Percentiles rank a stretch among this genome's conserved stretches.
Conservation (phyloP, 805 yeast species). For the Wickerhamomyces strasburgensis region DNA sequence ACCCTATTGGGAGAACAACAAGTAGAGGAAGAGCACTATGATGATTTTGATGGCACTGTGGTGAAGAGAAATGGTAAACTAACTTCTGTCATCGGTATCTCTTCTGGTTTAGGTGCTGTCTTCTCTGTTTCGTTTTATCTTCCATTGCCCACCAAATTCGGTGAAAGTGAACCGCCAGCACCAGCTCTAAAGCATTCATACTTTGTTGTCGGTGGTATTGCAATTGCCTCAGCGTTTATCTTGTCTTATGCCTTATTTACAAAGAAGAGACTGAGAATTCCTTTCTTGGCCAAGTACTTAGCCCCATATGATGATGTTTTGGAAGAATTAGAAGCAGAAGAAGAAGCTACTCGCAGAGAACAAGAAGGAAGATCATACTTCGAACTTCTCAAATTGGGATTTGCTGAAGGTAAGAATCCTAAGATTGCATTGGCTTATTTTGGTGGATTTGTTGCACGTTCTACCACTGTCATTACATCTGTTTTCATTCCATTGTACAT, state of each 20-base stretch:
- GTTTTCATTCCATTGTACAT: slow-evolving; percentile 62
- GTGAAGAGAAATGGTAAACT: slow-evolving; percentile 44
- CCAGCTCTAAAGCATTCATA: slow-evolving; percentile 45
- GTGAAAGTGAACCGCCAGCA: slow-evolving; percentile 35
- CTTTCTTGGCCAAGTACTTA: slow-evolving; percentile 18
- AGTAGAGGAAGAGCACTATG: slow-evolving; percentile 8
- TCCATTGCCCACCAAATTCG: slow-evolving; percentile 51
- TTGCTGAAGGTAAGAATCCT: slow-evolving; percentile 42
- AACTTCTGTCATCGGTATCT: slow-evolving; percentile 57
- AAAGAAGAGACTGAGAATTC: slow-evolving; percentile 29
- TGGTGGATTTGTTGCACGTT: slow-evolving; percentile 60
- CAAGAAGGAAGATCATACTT: slow-evolving; percentile 28
- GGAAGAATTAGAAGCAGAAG: slow-evolving; percentile 29
- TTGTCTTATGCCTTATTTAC: slow-evolving; percentile 43
- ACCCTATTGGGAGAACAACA: slow-evolving; percentile 1
- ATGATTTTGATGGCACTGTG: slow-evolving; percentile 7
- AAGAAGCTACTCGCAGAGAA: slow-evolving; percentile 12
- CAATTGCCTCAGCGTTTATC: slow-evolving; percentile 35
- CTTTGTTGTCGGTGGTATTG: slow-evolving; percentile 38
- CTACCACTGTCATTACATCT: slow-evolving; percentile 53
- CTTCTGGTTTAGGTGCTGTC: slow-evolving; percentile 65
- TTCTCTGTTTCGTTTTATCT: slow-evolving; percentile 51
- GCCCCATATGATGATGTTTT: slow-evolving; percentile 29
- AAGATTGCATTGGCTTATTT: slow-evolving; percentile 51
- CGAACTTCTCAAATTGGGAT: slow-evolving; percentile 41